Evolutionary conservation across 1,284 basidiomycete species (phyloP).

Genomic region (Melampsora americana): DNA sequence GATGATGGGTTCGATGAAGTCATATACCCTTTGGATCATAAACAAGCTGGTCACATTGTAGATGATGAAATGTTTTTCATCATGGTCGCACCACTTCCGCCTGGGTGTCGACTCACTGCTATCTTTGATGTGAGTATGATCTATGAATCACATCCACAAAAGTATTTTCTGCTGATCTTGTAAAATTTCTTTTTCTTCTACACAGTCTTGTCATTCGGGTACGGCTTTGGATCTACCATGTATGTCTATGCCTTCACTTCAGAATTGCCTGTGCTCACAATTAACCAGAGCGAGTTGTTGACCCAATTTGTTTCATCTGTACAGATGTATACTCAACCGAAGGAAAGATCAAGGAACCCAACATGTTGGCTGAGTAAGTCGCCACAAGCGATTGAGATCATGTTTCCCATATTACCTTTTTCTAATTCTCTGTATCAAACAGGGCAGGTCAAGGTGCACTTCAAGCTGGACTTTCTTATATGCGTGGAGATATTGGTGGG

Average conservation of each 20-base stretch:
- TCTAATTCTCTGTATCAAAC: constrained; percentile 43
- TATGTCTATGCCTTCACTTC: constrained; percentile 57
- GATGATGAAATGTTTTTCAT: constrained; percentile 61
- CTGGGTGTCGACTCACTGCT: constrained; percentile 79
- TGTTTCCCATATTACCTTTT: constrained; percentile 47
- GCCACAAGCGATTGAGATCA: constrained; percentile 61
- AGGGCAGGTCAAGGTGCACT: constrained; percentile 51
- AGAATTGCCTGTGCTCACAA: not conserved
- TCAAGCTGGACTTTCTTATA: constrained; percentile 65
- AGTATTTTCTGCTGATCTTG: not conserved
- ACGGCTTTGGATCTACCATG: constrained; percentile 58
- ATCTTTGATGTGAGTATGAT: constrained; percentile 66
- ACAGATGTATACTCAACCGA: constrained; percentile 70
- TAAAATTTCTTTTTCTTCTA: not conserved
- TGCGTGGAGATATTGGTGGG: constrained; percentile 72
- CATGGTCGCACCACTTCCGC: constrained; percentile 64
- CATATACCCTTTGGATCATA: constrained; percentile 78
- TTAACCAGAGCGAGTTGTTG: not conserved
- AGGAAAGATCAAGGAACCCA: constrained; percentile 88
- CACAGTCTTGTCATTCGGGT: constrained; percentile 55
- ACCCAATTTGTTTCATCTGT: constrained; percentile 1
- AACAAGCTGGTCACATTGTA: constrained; percentile 68
- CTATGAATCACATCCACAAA: not conserved
- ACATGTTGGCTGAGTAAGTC: constrained; percentile 72
- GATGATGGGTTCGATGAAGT: constrained; percentile 61